Evolutionary conservation across 495 filamentous ascomycete species (phyloP).

Genomic region (Penicillium silybi): DNA sequence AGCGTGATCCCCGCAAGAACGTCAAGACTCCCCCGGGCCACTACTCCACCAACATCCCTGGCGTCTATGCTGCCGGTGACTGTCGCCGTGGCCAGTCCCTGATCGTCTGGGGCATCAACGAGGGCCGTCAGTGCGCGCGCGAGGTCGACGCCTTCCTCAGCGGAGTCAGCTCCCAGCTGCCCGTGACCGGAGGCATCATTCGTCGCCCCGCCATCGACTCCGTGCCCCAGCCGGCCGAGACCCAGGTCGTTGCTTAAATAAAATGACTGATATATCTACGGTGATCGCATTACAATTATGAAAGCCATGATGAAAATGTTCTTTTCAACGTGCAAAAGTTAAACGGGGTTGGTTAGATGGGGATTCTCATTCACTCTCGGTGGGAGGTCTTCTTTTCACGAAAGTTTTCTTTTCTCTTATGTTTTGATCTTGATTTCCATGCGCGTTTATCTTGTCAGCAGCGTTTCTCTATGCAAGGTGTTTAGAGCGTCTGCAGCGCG

Average conservation of each 20-base stretch:
- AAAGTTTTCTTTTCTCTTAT: conserved; percentile 3
- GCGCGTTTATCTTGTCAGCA: conserved; percentile 8
- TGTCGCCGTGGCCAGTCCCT: conserved; percentile 94
- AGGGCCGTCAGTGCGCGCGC: conserved; percentile 89
- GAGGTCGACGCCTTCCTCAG: conserved; percentile 91
- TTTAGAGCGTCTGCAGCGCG: conserved; percentile 29
- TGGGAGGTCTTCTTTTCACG: conserved; percentile 3
- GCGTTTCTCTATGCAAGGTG: conserved; percentile 28
- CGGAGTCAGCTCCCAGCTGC: conserved; percentile 68
- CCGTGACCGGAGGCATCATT: conserved; percentile 92
- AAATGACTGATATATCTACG: not conserved
- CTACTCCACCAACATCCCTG: conserved; percentile 83
- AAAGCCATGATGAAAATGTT: conserved; percentile 7
- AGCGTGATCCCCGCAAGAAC: conserved; percentile 93
- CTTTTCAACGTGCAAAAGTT: conserved; percentile 1
- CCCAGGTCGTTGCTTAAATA: conserved; percentile 27
- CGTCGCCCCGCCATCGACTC: conserved; percentile 64
- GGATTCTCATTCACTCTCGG: not conserved
- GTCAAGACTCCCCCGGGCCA: conserved; percentile 92
- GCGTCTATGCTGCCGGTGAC: conserved; percentile 94
- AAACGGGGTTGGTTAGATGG: conserved; percentile 3
- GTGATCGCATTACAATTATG: conserved; percentile 1
- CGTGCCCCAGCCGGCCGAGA: conserved; percentile 31
- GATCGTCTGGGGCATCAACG: conserved; percentile 99
- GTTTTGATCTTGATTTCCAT: conserved; percentile 1